These are phyloP conservation scores for Aspergillus bertholletiae DNA, from an alignment of 495 filamentous ascomycete species.

Conservation along the genomic window DNA sequence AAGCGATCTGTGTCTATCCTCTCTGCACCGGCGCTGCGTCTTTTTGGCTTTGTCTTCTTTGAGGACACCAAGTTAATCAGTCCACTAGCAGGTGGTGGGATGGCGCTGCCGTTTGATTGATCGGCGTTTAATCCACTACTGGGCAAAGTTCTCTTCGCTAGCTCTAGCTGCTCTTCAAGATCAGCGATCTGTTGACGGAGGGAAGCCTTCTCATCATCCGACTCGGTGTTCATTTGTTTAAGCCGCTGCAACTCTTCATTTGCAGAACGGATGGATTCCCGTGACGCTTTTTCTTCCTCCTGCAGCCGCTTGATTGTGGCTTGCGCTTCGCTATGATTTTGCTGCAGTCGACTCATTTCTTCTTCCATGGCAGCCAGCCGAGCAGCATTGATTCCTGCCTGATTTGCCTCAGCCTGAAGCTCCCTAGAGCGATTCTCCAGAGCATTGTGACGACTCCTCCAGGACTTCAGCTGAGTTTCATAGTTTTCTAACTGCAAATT, in stretches of 20 bases:
- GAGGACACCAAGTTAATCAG: conserved; percentile 95
- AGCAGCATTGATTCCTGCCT: conserved; percentile 92
- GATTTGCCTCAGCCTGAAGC: conserved; percentile 93
- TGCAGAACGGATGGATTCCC: conserved; percentile 71
- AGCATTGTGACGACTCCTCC: conserved; percentile 87
- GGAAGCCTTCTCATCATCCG: conserved; percentile 77
- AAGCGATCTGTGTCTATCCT: conserved; percentile 78
- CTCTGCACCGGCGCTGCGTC: conserved; percentile 91
- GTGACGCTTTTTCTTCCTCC: conserved; percentile 80
- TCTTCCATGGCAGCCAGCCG: conserved; percentile 83
- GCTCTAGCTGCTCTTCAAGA: conserved; percentile 87
- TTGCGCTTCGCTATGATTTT: conserved; percentile 78
- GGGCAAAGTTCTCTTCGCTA: conserved; percentile 67
- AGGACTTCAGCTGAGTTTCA: conserved; percentile 91
- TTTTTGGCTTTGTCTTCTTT: conserved; percentile 97
- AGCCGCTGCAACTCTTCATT: conserved; percentile 74
- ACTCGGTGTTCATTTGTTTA: conserved; percentile 62
- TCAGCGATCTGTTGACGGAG: conserved; percentile 85
- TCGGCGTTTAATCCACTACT: conserved; percentile 58
- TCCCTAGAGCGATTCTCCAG: conserved; percentile 88
- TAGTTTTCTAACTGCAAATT: conserved; percentile 91
- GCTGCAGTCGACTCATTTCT: conserved; percentile 89
- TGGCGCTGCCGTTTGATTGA: conserved; percentile 59
- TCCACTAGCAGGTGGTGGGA: conserved; percentile 59
- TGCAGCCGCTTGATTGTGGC: conserved; percentile 88